Evolutionary conservation across 768 basidiomycete genomes (phyloP).

Genomic region (Macrolepiota dolichaula): DNA sequence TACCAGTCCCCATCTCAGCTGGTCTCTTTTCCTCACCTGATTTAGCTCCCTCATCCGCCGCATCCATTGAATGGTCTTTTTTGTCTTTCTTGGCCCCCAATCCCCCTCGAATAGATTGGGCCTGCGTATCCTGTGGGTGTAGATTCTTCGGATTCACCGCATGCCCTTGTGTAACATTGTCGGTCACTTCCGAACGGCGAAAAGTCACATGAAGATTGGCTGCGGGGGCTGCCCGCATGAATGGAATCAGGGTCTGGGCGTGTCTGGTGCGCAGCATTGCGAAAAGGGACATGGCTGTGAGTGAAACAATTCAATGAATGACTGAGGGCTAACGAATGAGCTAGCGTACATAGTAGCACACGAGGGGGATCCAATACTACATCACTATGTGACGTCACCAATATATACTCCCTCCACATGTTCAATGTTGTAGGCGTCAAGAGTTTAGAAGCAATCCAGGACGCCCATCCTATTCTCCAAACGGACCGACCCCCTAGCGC

Average conservation of each 20-base stretch:
- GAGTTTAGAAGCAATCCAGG: too few species aligned
- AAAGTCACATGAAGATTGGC: background rate
- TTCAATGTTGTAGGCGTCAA: too few species aligned
- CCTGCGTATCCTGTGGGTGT: slow-evolving; percentile 16
- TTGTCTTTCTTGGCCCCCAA: slow-evolving; percentile 12
- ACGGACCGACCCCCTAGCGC: background rate
- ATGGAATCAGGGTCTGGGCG: background rate
- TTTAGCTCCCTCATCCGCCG: slow-evolving; percentile 12
- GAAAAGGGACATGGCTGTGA: background rate
- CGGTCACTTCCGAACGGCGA: background rate
- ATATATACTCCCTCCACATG: background rate
- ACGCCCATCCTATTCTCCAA: background rate
- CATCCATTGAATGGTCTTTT: slow-evolving; percentile 14
- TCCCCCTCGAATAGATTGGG: slow-evolving; percentile 15
- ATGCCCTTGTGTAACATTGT: slow-evolving; percentile 18
- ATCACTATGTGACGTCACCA: background rate
- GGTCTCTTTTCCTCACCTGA: slow-evolving; percentile 11
- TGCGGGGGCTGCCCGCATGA: background rate
- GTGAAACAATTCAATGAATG: background rate
- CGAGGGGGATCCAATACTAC: background rate
- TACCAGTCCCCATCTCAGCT: slow-evolving; percentile 15
- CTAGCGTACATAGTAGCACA: background rate
- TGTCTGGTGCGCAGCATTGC: background rate
- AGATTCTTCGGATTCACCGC: slow-evolving; percentile 15
- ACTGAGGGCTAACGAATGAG: background rate